Percentiles rank a stretch among this genome's conserved stretches.
These are phyloP conservation scores for Leishmania turanica DNA, from an alignment of 208 protist species.

Conservation along the genomic window DNA sequence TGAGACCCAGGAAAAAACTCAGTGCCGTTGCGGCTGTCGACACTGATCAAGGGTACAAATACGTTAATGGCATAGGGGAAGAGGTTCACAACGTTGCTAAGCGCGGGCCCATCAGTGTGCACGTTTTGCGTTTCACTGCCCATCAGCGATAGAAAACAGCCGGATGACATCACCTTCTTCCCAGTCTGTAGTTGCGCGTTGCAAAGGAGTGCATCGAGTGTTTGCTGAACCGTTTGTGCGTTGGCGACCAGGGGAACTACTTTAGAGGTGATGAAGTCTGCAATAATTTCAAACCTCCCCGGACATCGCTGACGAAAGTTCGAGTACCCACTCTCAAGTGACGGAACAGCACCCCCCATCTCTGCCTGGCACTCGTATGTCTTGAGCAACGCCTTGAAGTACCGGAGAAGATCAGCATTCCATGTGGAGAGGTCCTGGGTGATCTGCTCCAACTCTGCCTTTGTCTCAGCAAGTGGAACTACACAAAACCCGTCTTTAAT, in stretches of 20 bases:
- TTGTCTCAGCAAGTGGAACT: slow-evolving; percentile 32
- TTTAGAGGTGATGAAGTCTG: slow-evolving; percentile 42
- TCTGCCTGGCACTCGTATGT: slow-evolving; percentile 45
- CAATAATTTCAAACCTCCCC: slow-evolving; percentile 70
- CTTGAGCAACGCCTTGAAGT: slow-evolving; percentile 44
- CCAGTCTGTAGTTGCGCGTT: background rate
- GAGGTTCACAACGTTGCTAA: slow-evolving; percentile 50
- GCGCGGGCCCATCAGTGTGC: slow-evolving; percentile 62
- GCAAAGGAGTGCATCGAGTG: slow-evolving; percentile 34
- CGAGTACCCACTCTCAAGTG: slow-evolving; percentile 54
- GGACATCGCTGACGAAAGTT: slow-evolving; percentile 70
- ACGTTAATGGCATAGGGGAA: slow-evolving; percentile 76
- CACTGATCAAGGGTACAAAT: slow-evolving; percentile 63
- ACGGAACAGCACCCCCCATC: slow-evolving; percentile 25
- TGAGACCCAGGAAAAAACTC: slow-evolving; percentile 61
- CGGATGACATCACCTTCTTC: slow-evolving; percentile 58
- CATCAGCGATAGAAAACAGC: slow-evolving; percentile 66
- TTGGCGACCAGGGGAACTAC: slow-evolving; percentile 44
- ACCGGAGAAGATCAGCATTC: slow-evolving; percentile 32
- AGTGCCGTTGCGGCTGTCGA: slow-evolving; percentile 62
- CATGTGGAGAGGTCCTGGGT: slow-evolving; percentile 27
- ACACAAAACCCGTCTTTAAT: slow-evolving; percentile 58
- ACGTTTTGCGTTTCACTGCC: slow-evolving; percentile 52
- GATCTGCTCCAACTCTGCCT: background rate
- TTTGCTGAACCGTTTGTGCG: slow-evolving; percentile 38